Evolutionary conservation across 257 asterid species (phyloP), one percentile per base, ranked within the genome.

Genomic region (Przewalskia tangutica): DNA sequence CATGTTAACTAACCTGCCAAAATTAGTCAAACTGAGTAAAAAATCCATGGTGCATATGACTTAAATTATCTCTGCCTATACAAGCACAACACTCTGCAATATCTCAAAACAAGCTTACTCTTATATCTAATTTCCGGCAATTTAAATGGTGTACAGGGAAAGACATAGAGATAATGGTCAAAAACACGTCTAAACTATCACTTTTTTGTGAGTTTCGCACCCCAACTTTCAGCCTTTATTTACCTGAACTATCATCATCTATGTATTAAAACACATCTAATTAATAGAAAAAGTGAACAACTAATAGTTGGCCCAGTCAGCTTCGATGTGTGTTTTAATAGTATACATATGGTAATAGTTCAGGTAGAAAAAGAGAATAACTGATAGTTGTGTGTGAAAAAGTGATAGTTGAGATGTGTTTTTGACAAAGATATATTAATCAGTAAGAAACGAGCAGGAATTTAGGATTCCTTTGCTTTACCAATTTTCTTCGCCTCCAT

Each of bases 401-500:
- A 27, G 32, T 27, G 32, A 27, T 27, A 27, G 32, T 27, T 27
- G 32, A 27, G 32, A 27, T 27, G 32, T 27, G 32, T 27, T 27
- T 27, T 27, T 27, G 32, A 27, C 32, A 27, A 27, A 27, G 32
- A 27, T 27, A 27, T 27, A 27, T 53, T n/a, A 4, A 71, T 58
- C 3, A 79, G 27, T 32, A 59, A 2, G 48, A 80, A 80, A 63
- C 11, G 8, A 32, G 42, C 8, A 20, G 71, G 40, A 78, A 63
- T 59, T 2, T 13, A 79, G 8, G 12, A 38, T 64, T 80, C 34
- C 56, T 75, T 3, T 0, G 14, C 36, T 27, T 38, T 90, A 95
- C 98, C 98, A 92, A 88, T 85, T 92, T 90, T 75, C 97, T 90
- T 78, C 98, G 88, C 91, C 98, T 92, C 98, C 97, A 93, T 18